These are phyloP conservation scores for Fraxinus xanthoxyloides DNA, from an alignment of 305 asterid genomes.

Conservation along the genomic window DNA sequence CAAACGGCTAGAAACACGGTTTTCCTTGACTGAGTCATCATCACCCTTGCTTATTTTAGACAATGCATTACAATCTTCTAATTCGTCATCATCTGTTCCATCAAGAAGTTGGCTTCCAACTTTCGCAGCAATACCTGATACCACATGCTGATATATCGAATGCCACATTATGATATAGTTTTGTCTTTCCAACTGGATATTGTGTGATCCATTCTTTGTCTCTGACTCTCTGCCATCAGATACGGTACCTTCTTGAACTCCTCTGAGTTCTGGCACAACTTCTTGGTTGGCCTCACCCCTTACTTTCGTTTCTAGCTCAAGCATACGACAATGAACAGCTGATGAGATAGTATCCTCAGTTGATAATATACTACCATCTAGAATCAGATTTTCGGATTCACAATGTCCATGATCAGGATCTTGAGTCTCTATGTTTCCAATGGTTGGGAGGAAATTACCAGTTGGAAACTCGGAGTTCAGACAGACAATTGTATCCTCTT, in stretches of 20 bases:
- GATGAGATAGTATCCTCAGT: conserved; percentile 17
- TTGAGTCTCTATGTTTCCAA: neutral
- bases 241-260: conserved; percentile 12
- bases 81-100: conserved; percentile 61
- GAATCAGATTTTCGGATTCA: conserved; percentile 12
- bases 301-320: conserved; percentile 12
- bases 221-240: conserved; percentile 4
- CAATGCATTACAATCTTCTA: conserved; percentile 30
- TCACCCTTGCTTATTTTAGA: neutral
- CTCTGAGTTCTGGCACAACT: conserved; percentile 1
- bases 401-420: no score
- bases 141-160: conserved; percentile 84
- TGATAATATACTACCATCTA: conserved; percentile 19
- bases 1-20: conserved; percentile 15
- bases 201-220: conserved; percentile 20
- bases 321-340: neutral
- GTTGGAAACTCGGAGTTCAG: neutral
- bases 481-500: neutral
- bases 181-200: conserved; percentile 33
- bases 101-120: conserved; percentile 67
- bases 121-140: conserved; percentile 60
- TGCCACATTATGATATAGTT: conserved; percentile 81
- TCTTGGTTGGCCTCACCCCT: conserved; percentile 22
- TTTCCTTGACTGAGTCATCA: conserved; percentile 16
- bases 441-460: neutral